Percentiles rank a stretch among this genome's conserved stretches.
Evolutionary conservation across 805 yeast species (phyloP).

Genomic region (Blastobotrys peoriensis): DNA sequence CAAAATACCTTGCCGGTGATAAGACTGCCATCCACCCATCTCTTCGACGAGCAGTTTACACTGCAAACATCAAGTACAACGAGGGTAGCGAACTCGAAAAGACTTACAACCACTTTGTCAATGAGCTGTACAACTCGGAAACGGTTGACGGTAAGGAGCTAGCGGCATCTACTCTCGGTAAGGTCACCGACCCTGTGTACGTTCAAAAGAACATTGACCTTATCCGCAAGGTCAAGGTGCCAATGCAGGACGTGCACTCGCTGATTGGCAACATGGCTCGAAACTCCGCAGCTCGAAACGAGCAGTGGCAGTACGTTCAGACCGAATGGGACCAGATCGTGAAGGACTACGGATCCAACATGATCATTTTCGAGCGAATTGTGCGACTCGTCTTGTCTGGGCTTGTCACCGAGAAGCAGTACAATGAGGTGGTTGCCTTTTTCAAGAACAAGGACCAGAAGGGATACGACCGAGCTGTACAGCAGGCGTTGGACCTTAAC

Average conservation of each 20-base stretch:
- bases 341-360: slow-evolving; percentile 41
- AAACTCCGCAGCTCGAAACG: slow-evolving; percentile 39
- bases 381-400: slow-evolving; percentile 32
- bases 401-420: slow-evolving; percentile 33
- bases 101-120: slow-evolving; percentile 36
- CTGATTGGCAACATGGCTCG: slow-evolving; percentile 42
- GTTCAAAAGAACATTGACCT: slow-evolving; percentile 37
- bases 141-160: slow-evolving; percentile 53
- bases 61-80: slow-evolving; percentile 36
- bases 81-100: slow-evolving; percentile 31
- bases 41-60: slow-evolving; percentile 41
- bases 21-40: slow-evolving; percentile 44
- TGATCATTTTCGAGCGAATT: slow-evolving; percentile 47
- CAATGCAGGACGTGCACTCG: slow-evolving; percentile 51
- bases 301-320: slow-evolving; percentile 47
- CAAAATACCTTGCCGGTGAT: slow-evolving; percentile 39
- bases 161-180: slow-evolving; percentile 52
- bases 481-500: slow-evolving; percentile 53
- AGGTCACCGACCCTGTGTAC: slow-evolving; percentile 33
- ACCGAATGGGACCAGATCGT: slow-evolving; percentile 42
- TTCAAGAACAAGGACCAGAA: slow-evolving; percentile 41
- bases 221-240: slow-evolving; percentile 38
- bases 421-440: slow-evolving; percentile 36
- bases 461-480: slow-evolving; percentile 53
- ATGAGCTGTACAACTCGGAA: slow-evolving; percentile 46